Evolutionary conservation across 1,284 basidiomycete genomes (phyloP), one percentile per base, ranked within the genome.

Genomic region (Pulchroboletus neoregius): DNA sequence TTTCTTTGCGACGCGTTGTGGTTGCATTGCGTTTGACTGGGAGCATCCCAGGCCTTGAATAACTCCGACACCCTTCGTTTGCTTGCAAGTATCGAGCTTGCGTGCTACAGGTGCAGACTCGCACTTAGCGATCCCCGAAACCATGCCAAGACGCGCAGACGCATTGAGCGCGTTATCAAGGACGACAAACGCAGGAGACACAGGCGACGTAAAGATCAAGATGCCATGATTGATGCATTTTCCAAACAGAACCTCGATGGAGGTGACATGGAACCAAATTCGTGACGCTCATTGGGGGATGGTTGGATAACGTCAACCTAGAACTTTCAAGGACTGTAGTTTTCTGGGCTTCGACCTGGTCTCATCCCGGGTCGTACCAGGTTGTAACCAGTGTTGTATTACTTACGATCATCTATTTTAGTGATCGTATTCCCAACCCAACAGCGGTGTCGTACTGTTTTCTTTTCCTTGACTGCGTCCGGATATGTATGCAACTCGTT

Each of bases 151-250:
- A 67, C 73, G 39, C 78, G 84, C 40, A 78, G 84, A 54, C 79
- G 80, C 56, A 79, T 90, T 51, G 82, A 88, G 55, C 76, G 83
- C 36, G 68, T 82, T 22, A 88, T 90, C 62, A 87, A 86, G 60
- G 87, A 90, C 43, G 87, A 90, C 69, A 75, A 87, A 54, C 76
- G 84, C 54, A 79, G 77, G 64, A 75, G 87, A 54, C 87, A 90
- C 67, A 83, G 76, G 58, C 74, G 87, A 49, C 80, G 87, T 57
- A 87, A 85, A 62, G 87, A 89, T 57, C 84, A 87, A 60, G 87
- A 90, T 45, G 71, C 82, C 22, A 80, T 90, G 75, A 73, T 89
- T 50, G 82, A 84, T 57, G 82, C 84, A 7, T 88, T 90, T 59
- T 80, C 82, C 31, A 76, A 67, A 53, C 79, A 81, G 62, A 75